These are phyloP conservation scores for Spathaspora gorwiae DNA, from an alignment of 805 yeast species.

Conservation along the genomic window DNA sequence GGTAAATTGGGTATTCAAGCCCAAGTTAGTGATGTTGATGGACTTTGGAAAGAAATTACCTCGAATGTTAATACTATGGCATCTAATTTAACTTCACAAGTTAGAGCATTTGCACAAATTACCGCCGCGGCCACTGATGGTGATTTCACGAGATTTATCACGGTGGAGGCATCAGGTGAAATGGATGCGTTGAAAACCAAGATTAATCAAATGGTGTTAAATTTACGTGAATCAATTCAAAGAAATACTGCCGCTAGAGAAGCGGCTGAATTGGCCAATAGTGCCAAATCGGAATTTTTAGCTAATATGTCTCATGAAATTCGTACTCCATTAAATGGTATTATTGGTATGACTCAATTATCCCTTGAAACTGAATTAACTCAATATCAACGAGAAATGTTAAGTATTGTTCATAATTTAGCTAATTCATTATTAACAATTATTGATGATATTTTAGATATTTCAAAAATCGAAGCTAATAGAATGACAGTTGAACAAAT, in stretches of 20 bases:
- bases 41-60: conserved; percentile 87
- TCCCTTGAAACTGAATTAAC: conserved; percentile 85
- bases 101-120: conserved; percentile 88
- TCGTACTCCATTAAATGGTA: conserved; percentile 90
- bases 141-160: conserved; percentile 83
- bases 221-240: conserved; percentile 82
- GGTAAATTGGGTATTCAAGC: conserved; percentile 93
- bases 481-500: conserved; percentile 90
- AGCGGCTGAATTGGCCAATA: conserved; percentile 87
- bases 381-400: conserved; percentile 89
- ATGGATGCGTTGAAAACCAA: conserved; percentile 69
- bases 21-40: conserved; percentile 85
- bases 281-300: conserved; percentile 84
- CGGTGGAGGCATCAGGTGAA: conserved; percentile 90
- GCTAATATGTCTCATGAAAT: conserved; percentile 74
- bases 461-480: conserved; percentile 89
- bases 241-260: conserved; percentile 91
- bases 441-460: conserved; percentile 86
- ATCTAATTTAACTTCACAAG: conserved; percentile 86
- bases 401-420: conserved; percentile 81
- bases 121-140: conserved; percentile 95
- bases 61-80: conserved; percentile 93
- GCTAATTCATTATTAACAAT: conserved; percentile 83
- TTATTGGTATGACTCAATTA: conserved; percentile 87
- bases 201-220: conserved; percentile 78